Conservation (phyloP, 169 alveolate genomes). For the Prorocentrum cordatum region DNA sequence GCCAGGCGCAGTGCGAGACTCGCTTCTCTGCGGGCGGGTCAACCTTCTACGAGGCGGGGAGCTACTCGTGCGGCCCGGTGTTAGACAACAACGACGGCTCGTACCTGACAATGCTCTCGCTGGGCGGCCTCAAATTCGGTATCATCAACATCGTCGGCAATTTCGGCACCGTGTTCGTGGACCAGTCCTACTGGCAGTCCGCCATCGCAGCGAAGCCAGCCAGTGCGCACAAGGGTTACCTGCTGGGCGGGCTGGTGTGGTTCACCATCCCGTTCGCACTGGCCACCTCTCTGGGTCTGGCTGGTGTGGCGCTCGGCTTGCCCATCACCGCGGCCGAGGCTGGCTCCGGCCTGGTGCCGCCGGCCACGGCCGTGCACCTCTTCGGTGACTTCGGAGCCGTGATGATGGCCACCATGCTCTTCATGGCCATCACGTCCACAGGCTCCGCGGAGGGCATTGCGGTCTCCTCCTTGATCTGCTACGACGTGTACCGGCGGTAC, state of each 20-base stretch:
- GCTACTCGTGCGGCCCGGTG: constrained; percentile 10
- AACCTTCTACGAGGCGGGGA: constrained; percentile 22
- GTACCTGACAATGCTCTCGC: constrained; percentile 33
- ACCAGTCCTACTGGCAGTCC: constrained; percentile 65
- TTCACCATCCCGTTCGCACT: constrained; percentile 55
- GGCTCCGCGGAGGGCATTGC: constrained; percentile 64
- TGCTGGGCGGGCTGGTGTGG: constrained; percentile 63
- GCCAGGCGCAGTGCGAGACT: background rate
- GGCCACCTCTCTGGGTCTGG: constrained; percentile 64
- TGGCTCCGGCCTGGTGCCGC: constrained; percentile 29
- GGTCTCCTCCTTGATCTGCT: constrained; percentile 42
- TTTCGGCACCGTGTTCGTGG: constrained; percentile 68
- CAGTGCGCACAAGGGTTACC: constrained; percentile 32
- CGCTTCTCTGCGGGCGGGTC: background rate
- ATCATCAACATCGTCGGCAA: constrained; percentile 58
- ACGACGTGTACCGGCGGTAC: constrained; percentile 42
- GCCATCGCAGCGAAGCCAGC: constrained; percentile 60
- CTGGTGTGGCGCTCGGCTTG: constrained; percentile 5
- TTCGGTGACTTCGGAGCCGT: constrained; percentile 15
- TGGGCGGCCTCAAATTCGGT: constrained; percentile 40
- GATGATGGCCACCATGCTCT: constrained; percentile 37
- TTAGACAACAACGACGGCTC: constrained; percentile 24
- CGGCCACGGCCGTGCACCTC: constrained; percentile 2
- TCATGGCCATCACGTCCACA: constrained; percentile 69
- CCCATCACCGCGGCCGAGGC: constrained; percentile 7